Evolutionary conservation across 805 yeast species (phyloP), one percentile per base, ranked within the genome.

Genomic region (Vanderwaltozyma yarrowii): DNA sequence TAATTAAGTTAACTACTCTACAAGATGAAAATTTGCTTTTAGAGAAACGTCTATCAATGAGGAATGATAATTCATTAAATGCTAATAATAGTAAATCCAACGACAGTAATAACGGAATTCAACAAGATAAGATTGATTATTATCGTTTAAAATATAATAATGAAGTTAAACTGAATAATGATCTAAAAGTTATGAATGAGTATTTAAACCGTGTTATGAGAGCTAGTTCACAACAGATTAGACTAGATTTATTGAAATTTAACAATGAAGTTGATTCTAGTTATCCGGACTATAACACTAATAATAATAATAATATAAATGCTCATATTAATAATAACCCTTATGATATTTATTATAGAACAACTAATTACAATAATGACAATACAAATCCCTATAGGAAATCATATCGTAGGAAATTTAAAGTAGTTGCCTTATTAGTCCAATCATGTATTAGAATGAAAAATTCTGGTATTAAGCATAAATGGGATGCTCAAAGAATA

Each of bases 91-190:
- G 7, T 7, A 29, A 14, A 5, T 13, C 13, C 6, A 14, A 29
- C 5, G 33, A 30, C 14, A 19, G 18, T 9, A 11, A 5, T 7
- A n/a, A 17, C 10, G 9, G 6, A 4, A 12, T 20, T 13, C 26
- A 9, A 20, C 50, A 49, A 35, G 56, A 54, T 41, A 43, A 45
- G 14, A 36, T 47, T 13, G 61, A 57, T 41, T 57, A 51, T 37
- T 58, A 58, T 38, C 52, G 50, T 33, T 39, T 57, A 29, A 54
- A 51, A 35, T 60, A 54, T 32, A 45, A 55, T 33, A 49, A 40
- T n/a, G 64, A 59, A 37, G 54, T 51, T 4, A 47, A 45, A 35
- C 54, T 51, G 27, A 60, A 54, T 37, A 56, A 56, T 36, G 64
- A 57, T 36, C 35, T 58, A 21, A 50, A 43, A 12, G 51, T 56